Base-by-base conservation (phyloP, 805 yeast genomes). In the Candida chilensis region DNA sequence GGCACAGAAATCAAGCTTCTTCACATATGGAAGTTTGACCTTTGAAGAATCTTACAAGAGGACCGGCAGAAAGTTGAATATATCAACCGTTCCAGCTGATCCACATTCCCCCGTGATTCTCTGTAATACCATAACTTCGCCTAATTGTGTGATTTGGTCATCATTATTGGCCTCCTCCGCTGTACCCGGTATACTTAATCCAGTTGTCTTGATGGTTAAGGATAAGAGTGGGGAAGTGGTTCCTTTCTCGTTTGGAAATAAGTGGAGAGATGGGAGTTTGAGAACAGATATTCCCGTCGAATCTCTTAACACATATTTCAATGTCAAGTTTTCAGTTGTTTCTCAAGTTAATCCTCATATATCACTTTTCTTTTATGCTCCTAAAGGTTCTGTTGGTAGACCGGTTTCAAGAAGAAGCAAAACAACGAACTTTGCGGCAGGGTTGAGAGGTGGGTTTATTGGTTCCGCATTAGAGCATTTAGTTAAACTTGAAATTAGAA, bases 341-440 rank as follows among this genome's bases (percentile, higher is more conserved):
- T 76, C 86, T 13, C 94, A 82, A 54, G 90, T 82, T 5, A 82
- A 83, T 48, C 92, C 94, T 1, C 94, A 82, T 48, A 78, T 82
- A 19, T 68, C 81, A 27, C 57, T 83, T 14, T 82, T 83, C 53
- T 78, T 77, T 43, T 82, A 71, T 46, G 81, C 86, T 5, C 86
- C 90, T 16, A 68, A 78, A 40, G 94, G 94, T 2, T 75, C 84
- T 2, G 82, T 82, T 12, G 94, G 94, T 0, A 61, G 79, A 33
- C 94, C 94, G 0, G 84, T 83, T 15, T 67, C 80, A 1, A 60
- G 77, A 34, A 54, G 71, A 10, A 52, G 51, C 29, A 56, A 64
- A 5, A 36, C 41, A 18, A 44, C 39, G 13, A 54, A 51, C 28
- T 51, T 48, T 33, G 59, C 44, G 32, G 64, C 63, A 4, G 44